Evolutionary conservation across 1,284 basidiomycete genomes (phyloP), one percentile per base, ranked within the genome.

Genomic region (Fomitiporia mediterranea): DNA sequence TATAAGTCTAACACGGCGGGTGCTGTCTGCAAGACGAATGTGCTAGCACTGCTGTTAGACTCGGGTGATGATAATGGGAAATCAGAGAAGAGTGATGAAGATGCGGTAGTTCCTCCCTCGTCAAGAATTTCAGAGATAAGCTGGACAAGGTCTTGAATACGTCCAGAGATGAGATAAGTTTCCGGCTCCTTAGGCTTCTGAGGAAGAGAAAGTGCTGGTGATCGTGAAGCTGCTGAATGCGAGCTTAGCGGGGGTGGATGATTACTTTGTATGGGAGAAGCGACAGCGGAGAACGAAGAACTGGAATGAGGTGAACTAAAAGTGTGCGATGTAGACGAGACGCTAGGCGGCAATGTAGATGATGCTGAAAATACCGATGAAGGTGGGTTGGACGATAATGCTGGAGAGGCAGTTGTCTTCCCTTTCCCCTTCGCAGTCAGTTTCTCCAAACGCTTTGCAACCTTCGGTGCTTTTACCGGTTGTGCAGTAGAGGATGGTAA

Each of bases 1-100:
- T 88, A 91, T 4, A 98, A 73, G 59, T 95, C 92, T 46, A 96
- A 76, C 2, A 87, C 75, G 30, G 88, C 80, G 1, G 82, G 73
- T 32, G 86, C 79, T 1, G 86, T 76, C 62, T 85, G 80, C 37
- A 79, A 68, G 17, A 91, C 72, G 34, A 83, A 69, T 1, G 67
- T 73, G 9, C 84, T 84, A n/a, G 63, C 66, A 11, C 59, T 62
- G 7, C 70, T 21, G 28, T 11, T 38, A 13, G 34, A 30, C 7
- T 55, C 57, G 4, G 44, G 27, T 13, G 34, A 64, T 2, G 60
- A 53, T 0, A 63, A 50, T 15, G 67, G 61, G n/a, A 66, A 63
- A 15, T 70, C 53, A 47, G 71, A 64, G 35, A 86, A 76, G 38
- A 86, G 69, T n/a, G 73, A 73, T 0, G 86, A 82, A 1, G 73